Evolutionary conservation across 2,329 filamentous ascomycete species (phyloP), one percentile per base, ranked within the genome.

Genomic region (Penicillium paneum): DNA sequence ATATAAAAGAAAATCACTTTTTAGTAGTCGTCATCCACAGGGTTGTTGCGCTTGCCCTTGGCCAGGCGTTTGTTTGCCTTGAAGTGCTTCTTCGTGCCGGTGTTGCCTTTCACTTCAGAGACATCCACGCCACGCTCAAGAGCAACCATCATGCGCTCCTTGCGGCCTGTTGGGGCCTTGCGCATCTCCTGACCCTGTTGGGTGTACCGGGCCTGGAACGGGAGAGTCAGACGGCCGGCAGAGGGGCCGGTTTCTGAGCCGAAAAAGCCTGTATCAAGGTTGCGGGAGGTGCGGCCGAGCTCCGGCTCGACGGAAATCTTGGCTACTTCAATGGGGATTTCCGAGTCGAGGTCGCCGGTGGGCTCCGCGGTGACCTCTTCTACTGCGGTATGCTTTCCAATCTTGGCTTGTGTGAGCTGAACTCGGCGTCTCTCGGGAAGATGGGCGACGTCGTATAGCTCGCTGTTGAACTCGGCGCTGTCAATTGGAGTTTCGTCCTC

Each of bases 181-280:
- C 80, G 79, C 75, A 90, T 95, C 28, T 81, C 74, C 56, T 76
- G 74, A 5, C 91, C 91, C 68, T 96, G 91, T 74, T 94, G 83
- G 3, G 86, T 86, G 74, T 97, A 95, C 76, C 94, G 89, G 76
- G 94, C 84, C 73, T 87, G 93, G 77, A 97, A 97, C 0, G 94
- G 92, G 79, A 86, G 86, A 52, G 77, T 86, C 35, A 95, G 61
- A 66, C 89, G 88, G 2, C 85, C 89, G 1, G 81, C 82, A 41
- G 78, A 82, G 11, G 82, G 79, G 28, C 65, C 56, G 52, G 83
- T 80, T 2, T 80, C 82, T 2, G 84, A 77, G 6, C 82, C 87
- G 70, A 99, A 99, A 79, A 97, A 99, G n/a, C 84, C 83, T 68
- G 88, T 90, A 76, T 99, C 94, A 19, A 99, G 79, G 53, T 82